These are phyloP conservation scores for Pachysandra terminalis DNA, from an alignment of 164 flowering plant species.

Conservation along the genomic window DNA sequence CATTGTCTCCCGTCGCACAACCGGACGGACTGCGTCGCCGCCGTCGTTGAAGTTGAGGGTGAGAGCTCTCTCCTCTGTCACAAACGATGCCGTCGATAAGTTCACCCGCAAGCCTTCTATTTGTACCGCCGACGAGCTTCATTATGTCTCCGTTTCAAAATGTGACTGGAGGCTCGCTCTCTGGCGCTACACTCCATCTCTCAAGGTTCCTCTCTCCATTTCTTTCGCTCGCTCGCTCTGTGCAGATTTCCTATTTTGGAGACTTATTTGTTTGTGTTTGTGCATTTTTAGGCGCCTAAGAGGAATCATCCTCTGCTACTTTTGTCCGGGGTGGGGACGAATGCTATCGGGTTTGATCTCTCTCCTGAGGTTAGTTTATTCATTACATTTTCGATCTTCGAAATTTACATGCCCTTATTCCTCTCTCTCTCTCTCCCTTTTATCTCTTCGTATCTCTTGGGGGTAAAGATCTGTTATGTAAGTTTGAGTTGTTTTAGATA, in stretches of 20 bases:
- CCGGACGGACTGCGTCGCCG: background rate
- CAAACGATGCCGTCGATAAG: conserved; percentile 15
- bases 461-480: no score
- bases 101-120: conserved; percentile 54
- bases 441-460: background rate
- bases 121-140: conserved; percentile 99
- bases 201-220: conserved; percentile 47
- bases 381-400: background rate
- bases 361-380: conserved; percentile 61
- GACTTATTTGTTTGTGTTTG: background rate
- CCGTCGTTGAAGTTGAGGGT: background rate
- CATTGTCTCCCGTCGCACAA: conserved; percentile 1
- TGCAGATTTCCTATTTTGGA: background rate
- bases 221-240: background rate
- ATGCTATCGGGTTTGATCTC: conserved; percentile 96
- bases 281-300: conserved; percentile 48
- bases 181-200: conserved; percentile 88
- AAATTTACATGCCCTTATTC: no score
- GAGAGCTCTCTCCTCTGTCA: conserved; percentile 3
- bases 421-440: background rate
- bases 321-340: conserved; percentile 93
- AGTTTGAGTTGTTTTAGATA: no score
- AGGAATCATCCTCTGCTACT: conserved; percentile 93
- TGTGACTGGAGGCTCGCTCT: conserved; percentile 89
- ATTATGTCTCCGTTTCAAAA: conserved; percentile 63